A percentile compares a stretch with the other conserved stretches of the same genome.
phyloP scores from a whole-genome alignment of 2,329 filamentous ascomycete species.

The Talaromyces sp. region DNA sequence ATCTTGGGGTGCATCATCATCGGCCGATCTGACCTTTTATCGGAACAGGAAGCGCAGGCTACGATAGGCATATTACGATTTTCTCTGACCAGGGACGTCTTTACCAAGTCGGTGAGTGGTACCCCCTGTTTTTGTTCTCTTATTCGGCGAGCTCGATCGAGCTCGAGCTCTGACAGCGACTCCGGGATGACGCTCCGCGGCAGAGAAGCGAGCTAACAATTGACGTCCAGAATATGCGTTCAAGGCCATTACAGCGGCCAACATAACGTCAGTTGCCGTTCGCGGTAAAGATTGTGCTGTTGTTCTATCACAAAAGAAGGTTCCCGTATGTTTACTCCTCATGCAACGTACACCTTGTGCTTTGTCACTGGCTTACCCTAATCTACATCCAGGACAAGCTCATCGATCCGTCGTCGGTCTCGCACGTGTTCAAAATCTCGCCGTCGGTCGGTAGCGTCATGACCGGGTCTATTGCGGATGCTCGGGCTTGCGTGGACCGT shows the following conservation, averaged over 20 bases:
- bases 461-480: constrained; percentile 97
- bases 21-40: constrained; percentile 1
- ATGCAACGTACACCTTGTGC: background rate
- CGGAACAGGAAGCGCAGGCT: constrained; percentile 70
- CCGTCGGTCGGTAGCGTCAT: constrained; percentile 96
- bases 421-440: constrained; percentile 95
- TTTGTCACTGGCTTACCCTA: background rate
- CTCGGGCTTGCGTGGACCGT: constrained; percentile 84
- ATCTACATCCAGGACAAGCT: constrained; percentile 76
- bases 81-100: constrained; percentile 97
- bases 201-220: background rate
- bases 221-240: constrained; percentile 89
- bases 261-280: constrained; percentile 96
- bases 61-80: constrained; percentile 99
- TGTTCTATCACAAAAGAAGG: constrained; percentile 98
- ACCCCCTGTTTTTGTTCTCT: background rate
- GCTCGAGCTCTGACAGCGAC: background rate
- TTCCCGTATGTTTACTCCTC: constrained; percentile 65
- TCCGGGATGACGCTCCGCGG: background rate
- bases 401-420: constrained; percentile 94
- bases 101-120: constrained; percentile 93
- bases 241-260: constrained; percentile 98
- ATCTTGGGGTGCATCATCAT: constrained; percentile 19
- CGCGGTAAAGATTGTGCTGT: constrained; percentile 96
- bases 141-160: background rate